These are phyloP conservation scores for Dactylonectria macrodidyma DNA, from an alignment of 2,329 filamentous ascomycete genomes.

Conservation along the genomic window DNA sequence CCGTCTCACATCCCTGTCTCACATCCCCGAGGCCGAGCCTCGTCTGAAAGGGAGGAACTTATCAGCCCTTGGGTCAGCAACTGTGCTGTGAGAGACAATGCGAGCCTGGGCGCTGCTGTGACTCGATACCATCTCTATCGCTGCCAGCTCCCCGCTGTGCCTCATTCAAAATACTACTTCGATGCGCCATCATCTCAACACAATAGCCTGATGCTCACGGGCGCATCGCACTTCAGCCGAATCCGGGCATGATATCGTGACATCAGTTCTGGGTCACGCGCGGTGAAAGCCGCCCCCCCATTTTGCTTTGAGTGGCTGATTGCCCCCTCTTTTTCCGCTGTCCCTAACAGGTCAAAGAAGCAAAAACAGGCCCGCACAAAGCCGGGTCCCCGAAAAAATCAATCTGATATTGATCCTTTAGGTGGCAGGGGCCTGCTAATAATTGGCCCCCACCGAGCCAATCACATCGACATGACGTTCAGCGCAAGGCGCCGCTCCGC, in stretches of 20 bases:
- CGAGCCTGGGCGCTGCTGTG: not conserved
- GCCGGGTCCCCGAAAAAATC: slow-evolving; percentile 44
- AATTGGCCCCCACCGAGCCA: slow-evolving; percentile 48
- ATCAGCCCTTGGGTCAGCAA: slow-evolving; percentile 4
- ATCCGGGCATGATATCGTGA: slow-evolving; percentile 41
- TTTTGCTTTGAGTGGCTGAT: slow-evolving; percentile 42
- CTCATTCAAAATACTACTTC: slow-evolving; percentile 7
- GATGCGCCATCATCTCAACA: slow-evolving; percentile 16
- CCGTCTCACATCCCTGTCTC: slow-evolving; percentile 6
- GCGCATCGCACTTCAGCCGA: slow-evolving; percentile 35
- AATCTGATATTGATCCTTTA: slow-evolving; percentile 55
- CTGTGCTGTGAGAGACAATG: slow-evolving; percentile 1
- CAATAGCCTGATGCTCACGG: slow-evolving; percentile 23
- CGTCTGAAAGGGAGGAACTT: not conserved
- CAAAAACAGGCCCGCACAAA: slow-evolving; percentile 32
- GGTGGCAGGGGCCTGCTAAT: slow-evolving; percentile 50
- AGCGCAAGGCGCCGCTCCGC: slow-evolving; percentile 44
- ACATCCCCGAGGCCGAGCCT: slow-evolving; percentile 7
- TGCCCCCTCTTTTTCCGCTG: slow-evolving; percentile 24
- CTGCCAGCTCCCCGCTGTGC: not conserved
- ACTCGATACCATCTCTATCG: not conserved
- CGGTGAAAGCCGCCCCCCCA: slow-evolving; percentile 38
- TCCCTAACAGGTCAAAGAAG: slow-evolving; percentile 17
- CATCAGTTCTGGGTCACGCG: slow-evolving; percentile 46
- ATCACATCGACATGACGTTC: slow-evolving; percentile 55